These are phyloP conservation scores for Lentinula guzmanii DNA, from an alignment of 768 basidiomycete genomes.

Conservation along the genomic window DNA sequence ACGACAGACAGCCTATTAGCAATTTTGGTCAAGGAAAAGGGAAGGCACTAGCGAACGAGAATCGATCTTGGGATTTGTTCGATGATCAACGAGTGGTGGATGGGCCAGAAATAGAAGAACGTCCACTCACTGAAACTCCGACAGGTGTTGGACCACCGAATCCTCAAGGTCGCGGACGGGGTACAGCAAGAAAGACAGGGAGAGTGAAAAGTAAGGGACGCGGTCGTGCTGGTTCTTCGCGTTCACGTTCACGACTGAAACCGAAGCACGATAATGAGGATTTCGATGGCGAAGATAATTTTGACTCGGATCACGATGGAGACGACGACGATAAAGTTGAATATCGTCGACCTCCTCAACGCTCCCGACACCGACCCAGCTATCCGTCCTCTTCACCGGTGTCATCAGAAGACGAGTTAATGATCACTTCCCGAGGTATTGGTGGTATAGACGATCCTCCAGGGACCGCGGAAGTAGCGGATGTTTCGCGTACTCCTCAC, in stretches of 20 bases:
- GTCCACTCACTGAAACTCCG: not conserved
- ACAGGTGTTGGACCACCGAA: not conserved
- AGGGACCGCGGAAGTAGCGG: not conserved
- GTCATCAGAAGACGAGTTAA: not conserved
- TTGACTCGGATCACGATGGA: not conserved
- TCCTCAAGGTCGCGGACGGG: not conserved
- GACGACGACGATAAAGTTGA: not conserved
- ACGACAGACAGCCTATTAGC: not conserved
- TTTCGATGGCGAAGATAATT: not conserved
- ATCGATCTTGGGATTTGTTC: conserved; percentile 1
- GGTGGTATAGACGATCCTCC: not conserved
- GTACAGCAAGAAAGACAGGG: not conserved
- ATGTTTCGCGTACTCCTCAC: not conserved
- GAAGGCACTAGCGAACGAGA: not conserved
- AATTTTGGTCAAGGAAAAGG: not conserved
- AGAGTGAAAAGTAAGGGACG: not conserved
- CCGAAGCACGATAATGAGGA: not conserved
- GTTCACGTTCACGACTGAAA: not conserved
- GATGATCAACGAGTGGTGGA: not conserved
- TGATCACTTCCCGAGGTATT: not conserved
- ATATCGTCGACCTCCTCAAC: not conserved
- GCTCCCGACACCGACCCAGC: not conserved
- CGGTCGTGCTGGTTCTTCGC: not conserved
- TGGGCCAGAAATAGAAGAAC: not conserved
- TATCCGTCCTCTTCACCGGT: not conserved